Percentiles rank a stretch among this genome's conserved stretches.
Conservation (phyloP, 2,329 filamentous ascomycete genomes). For the Venturiaceae sp. region DNA sequence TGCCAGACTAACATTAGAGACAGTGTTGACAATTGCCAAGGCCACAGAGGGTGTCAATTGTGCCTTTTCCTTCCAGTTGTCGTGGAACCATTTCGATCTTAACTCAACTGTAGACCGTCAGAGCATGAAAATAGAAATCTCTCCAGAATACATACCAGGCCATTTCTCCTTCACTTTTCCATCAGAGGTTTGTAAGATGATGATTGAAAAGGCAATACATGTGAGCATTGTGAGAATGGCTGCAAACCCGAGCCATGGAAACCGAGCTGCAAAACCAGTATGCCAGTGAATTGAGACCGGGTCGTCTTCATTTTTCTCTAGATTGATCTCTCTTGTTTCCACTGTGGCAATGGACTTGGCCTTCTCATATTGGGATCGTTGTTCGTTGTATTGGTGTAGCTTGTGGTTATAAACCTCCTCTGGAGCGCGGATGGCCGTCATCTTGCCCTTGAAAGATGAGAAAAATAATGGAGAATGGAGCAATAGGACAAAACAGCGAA, state of each 20-base stretch:
- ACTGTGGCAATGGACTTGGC: not conserved
- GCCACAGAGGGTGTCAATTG: slow-evolving; percentile 14
- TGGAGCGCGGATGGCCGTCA: too few relatives aligned
- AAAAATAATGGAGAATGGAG: not conserved
- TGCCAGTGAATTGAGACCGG: not conserved
- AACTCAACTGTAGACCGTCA: not conserved
- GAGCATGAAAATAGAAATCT: too few relatives aligned
- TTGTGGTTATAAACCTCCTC: not conserved
- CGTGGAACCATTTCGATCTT: not conserved
- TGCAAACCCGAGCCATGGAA: slow-evolving; percentile 14
- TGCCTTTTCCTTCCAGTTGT: not conserved
- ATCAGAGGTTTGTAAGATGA: slow-evolving; percentile 11
- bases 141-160: slow-evolving; percentile 7
- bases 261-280: slow-evolving; percentile 6
- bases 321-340: not conserved
- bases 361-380: not conserved
- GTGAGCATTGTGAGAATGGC: slow-evolving; percentile 13
- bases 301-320: not conserved
- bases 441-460: not conserved
- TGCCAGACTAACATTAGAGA: slow-evolving; percentile 13
- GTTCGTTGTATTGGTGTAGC: not conserved
- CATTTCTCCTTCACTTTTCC: slow-evolving; percentile 10
- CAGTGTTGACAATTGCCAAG: slow-evolving; percentile 13
- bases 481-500: too few relatives aligned
- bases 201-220: slow-evolving; percentile 10